phyloP scores from a whole-genome alignment of 106 monocot genomes.

The Acanthochlamys bracteata region DNA sequence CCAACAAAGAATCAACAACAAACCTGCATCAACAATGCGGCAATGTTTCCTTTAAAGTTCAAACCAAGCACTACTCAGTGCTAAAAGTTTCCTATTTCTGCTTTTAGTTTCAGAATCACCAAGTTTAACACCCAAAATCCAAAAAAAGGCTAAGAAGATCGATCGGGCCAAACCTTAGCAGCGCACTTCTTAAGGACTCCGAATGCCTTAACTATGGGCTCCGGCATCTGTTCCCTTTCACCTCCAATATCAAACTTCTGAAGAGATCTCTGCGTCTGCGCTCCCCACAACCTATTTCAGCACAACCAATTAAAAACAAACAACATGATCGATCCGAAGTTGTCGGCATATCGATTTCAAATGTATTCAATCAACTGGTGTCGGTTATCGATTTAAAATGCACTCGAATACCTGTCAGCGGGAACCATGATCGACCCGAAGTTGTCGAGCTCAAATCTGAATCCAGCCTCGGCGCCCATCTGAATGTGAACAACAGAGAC shows the following conservation, averaged over 20 bases:
- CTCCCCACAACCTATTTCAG: constrained; percentile 71
- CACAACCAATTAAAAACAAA: not conserved
- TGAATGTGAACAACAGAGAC: constrained; percentile 26
- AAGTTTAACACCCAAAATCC: too few species aligned
- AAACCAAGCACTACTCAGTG: too few species aligned
- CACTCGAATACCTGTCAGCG: constrained; percentile 42
- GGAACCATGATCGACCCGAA: constrained; percentile 78
- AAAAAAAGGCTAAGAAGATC: too few species aligned
- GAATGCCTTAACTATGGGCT: constrained; percentile 77
- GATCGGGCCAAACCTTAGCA: constrained; percentile 45
- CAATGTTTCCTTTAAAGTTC: too few species aligned
- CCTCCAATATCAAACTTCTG: constrained; percentile 97
- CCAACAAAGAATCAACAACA: too few species aligned
- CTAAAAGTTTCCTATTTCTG: too few species aligned
- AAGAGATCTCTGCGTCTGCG: constrained; percentile 95
- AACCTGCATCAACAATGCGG: too few species aligned
- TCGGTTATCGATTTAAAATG: not conserved
- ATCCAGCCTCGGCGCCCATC: constrained; percentile 37
- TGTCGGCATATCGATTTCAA: not conserved
- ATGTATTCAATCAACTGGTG: not conserved
- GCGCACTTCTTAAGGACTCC: constrained; percentile 93
- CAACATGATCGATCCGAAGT: not conserved
- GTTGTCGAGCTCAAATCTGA: constrained; percentile 81
- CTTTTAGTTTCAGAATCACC: too few species aligned
- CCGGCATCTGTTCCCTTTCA: constrained; percentile 76